Base-by-base conservation (phyloP, 2,329 filamentous ascomycete species). In the Basipetospora chlamydospora region DNA sequence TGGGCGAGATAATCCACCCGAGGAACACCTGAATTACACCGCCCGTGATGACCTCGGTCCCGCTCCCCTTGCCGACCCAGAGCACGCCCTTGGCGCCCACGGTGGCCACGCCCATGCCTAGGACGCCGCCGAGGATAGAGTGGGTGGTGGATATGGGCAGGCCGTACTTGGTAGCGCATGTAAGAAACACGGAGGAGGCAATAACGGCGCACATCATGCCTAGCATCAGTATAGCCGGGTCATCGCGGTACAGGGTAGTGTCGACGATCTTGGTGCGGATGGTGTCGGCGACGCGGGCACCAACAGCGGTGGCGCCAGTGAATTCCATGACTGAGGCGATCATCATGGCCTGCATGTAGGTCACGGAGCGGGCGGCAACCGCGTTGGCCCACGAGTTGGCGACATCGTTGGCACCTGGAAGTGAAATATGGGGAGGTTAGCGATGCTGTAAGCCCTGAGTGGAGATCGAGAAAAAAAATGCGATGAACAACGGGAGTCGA, bases 331-430 rank as follows among this genome's bases (percentile, higher is more conserved):
- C 49, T 31, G 64, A 63, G 22, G 67, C 71, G 21, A 72, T 55
- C 10, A 64, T 44, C 69, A 74, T 72, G 44, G 70, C 73, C 51
- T 77, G 71, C 36, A 67, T 42, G 51, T 77, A 70, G 16, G 67
- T 67, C 28, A 80, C 55, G 39, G 78, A 81, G 28, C 77, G 64
- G 4, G 78, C 81, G 2, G 75, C 79, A 40, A 83, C 79, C 44
- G 72, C 77, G 18, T 76, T 80, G n/a, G 77, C 77, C 72, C 76
- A 84, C 2, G 77, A 71, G 60, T 83, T 84, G 54, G 79, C 78
- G 41, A 83, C 77, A 77, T 82, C 79, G 57, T 75, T 63, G 51
- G 50, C 56, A 45, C 71, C 61, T 64, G 20, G 46, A 2, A 2
- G 0, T 16, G 7, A 13, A 23, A 7, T 22, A 26, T 9, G 28